Conservation (phyloP, 2,329 filamentous ascomycete species). For the Colletotrichum filicis region DNA sequence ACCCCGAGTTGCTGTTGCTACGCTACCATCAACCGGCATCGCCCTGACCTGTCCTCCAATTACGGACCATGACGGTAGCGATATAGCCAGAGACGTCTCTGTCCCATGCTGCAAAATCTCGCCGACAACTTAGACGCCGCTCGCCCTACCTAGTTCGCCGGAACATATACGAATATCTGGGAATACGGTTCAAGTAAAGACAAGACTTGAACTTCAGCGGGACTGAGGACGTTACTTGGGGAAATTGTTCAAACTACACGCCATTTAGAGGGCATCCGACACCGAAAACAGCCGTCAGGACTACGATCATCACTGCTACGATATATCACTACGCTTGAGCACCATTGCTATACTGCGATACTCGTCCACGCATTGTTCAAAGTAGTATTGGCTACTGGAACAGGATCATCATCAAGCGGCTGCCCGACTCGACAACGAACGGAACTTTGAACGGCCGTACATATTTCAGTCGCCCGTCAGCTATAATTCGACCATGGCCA, state of each 20-base stretch:
- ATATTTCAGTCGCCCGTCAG: not conserved
- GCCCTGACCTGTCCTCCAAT: slow-evolving; percentile 4
- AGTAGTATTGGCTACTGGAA: not conserved
- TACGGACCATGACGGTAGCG: slow-evolving; percentile 27
- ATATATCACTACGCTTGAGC: not conserved
- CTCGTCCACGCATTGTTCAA: not conserved
- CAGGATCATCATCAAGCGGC: not conserved
- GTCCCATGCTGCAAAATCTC: not conserved
- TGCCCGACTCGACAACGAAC: not conserved
- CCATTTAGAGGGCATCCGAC: not conserved
- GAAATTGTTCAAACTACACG: not conserved
- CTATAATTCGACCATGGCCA: slow-evolving; percentile 9
- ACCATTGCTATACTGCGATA: not conserved
- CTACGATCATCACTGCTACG: not conserved
- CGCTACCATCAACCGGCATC: not conserved
- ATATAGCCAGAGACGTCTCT: slow-evolving; percentile 18
- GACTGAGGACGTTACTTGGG: slow-evolving; percentile 17
- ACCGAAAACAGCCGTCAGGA: not conserved
- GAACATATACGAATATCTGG: not conserved
- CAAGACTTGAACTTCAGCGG: slow-evolving; percentile 23
- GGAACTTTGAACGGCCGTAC: not conserved
- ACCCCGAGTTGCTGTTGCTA: slow-evolving; percentile 27
- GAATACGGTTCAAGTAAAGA: not conserved
- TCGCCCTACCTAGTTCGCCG: not conserved
- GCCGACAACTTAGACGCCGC: slow-evolving; percentile 6